Percentiles rank a stretch among this genome's conserved stretches.
phyloP scores from a whole-genome alignment of 2,329 filamentous ascomycete species.

The Tothia fuscella region DNA sequence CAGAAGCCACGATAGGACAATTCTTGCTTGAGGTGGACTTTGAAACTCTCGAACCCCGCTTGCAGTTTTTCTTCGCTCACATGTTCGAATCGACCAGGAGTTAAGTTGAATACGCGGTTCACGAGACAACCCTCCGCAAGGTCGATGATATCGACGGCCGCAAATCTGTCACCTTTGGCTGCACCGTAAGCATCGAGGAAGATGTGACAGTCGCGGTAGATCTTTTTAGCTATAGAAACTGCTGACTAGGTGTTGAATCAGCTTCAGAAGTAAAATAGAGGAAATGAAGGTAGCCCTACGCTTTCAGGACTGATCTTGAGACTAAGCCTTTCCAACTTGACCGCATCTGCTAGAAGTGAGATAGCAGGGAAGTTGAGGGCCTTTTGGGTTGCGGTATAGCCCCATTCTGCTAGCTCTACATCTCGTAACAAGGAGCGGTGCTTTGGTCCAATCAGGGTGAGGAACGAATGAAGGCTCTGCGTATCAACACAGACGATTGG shows the following conservation, averaged over 20 bases:
- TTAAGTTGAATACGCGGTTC: not conserved
- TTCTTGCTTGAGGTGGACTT: too few relatives aligned
- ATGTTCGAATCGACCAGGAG: not conserved
- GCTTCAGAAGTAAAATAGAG: not conserved
- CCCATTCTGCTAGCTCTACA: constrained; percentile 5
- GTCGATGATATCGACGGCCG: constrained; percentile 1
- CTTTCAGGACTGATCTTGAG: not conserved
- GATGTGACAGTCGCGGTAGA: constrained; percentile 1
- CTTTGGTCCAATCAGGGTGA: constrained; percentile 3
- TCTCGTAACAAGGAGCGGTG: not conserved
- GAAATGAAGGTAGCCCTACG: not conserved
- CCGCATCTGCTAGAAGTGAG: not conserved
- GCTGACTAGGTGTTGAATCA: not conserved
- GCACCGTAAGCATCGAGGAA: constrained; percentile 3
- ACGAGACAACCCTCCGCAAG: not conserved
- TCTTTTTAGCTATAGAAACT: not conserved
- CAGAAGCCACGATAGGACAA: too few relatives aligned
- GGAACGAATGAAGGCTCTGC: constrained; percentile 3
- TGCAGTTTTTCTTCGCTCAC: too few relatives aligned
- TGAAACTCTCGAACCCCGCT: too few relatives aligned
- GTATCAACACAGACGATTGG: constrained; percentile 2
- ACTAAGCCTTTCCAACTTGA: constrained; percentile 2
- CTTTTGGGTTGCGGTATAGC: not conserved
- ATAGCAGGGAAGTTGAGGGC: constrained; percentile 6
- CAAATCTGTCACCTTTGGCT: constrained; percentile 5